phyloP scores from a whole-genome alignment of 2,329 filamentous ascomycete species.

The Fusarium begoniae region DNA sequence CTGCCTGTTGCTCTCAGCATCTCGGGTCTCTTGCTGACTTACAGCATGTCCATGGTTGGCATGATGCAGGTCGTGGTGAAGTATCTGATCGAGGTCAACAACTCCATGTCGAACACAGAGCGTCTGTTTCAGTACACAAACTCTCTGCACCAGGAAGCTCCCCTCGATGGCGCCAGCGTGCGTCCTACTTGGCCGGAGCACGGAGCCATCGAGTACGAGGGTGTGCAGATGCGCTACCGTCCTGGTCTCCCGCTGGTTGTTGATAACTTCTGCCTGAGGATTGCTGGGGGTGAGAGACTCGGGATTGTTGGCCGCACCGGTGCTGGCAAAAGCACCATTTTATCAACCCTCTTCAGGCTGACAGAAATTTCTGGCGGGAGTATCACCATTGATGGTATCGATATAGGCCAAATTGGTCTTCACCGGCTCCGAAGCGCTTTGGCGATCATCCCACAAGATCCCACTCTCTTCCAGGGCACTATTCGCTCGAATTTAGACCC shows the following conservation, averaged over 20 bases:
- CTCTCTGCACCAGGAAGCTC: neutral
- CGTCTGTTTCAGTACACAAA: neutral
- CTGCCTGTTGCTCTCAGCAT: neutral
- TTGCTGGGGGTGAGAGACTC: slow-evolving; percentile 72
- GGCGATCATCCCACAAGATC: slow-evolving; percentile 81
- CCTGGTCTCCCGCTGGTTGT: slow-evolving; percentile 74
- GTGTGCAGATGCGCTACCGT: slow-evolving; percentile 60
- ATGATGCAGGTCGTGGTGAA: neutral
- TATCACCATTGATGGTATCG: slow-evolving; percentile 75
- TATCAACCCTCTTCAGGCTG: slow-evolving; percentile 79
- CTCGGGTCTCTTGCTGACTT: neutral
- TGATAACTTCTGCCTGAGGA: slow-evolving; percentile 71
- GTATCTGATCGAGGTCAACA: neutral
- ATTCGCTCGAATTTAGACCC: slow-evolving; percentile 71
- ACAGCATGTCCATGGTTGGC: neutral
- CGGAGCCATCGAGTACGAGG: neutral
- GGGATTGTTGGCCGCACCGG: slow-evolving; percentile 80
- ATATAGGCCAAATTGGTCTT: slow-evolving; percentile 76
- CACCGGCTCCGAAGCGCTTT: slow-evolving; percentile 75
- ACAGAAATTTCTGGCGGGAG: slow-evolving; percentile 73
- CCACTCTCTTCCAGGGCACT: slow-evolving; percentile 81
- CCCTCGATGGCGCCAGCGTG: neutral
- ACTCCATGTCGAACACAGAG: neutral
- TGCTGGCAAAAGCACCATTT: slow-evolving; percentile 78
- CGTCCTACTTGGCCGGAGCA: neutral